Percentiles rank a stretch among this genome's conserved stretches.
These are phyloP conservation scores for Hanseniaspora guilliermondii DNA, from an alignment of 805 yeast species.

Conservation along the genomic window DNA sequence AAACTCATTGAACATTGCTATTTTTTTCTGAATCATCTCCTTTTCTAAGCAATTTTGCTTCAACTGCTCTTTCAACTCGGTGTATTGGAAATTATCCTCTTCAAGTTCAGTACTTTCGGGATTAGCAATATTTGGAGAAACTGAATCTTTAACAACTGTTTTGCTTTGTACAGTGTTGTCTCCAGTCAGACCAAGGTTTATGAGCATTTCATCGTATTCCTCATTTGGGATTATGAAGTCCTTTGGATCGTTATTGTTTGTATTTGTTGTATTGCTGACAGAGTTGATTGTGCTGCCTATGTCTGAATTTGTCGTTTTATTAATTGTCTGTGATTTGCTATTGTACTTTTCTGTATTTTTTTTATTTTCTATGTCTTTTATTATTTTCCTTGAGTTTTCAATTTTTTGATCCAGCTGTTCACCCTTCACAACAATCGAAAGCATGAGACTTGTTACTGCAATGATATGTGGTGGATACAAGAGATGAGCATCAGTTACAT, in stretches of 20 bases:
- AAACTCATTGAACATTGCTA: constrained; percentile 46
- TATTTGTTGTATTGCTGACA: not conserved
- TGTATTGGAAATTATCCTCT: not conserved
- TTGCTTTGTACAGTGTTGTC: not conserved
- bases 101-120: not conserved
- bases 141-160: not conserved
- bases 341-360: constrained; percentile 19
- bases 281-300: not conserved
- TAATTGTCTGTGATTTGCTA: constrained; percentile 7
- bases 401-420: constrained; percentile 13
- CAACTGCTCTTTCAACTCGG: constrained; percentile 1
- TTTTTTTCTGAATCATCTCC: constrained; percentile 1
- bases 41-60: not conserved
- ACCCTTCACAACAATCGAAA: constrained; percentile 51
- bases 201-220: constrained; percentile 1
- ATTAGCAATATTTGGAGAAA: not conserved
- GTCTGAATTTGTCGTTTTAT: not conserved
- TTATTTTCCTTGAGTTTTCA: constrained; percentile 14
- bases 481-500: constrained; percentile 73
- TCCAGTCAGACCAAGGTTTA: not conserved
- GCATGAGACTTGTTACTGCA: constrained; percentile 69
- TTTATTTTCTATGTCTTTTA: constrained; percentile 6
- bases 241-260: not conserved
- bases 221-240: not conserved
- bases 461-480: constrained; percentile 81